phyloP scores from a whole-genome alignment of 192 early-diverging fungal species.

The Dispira parvispora region DNA sequence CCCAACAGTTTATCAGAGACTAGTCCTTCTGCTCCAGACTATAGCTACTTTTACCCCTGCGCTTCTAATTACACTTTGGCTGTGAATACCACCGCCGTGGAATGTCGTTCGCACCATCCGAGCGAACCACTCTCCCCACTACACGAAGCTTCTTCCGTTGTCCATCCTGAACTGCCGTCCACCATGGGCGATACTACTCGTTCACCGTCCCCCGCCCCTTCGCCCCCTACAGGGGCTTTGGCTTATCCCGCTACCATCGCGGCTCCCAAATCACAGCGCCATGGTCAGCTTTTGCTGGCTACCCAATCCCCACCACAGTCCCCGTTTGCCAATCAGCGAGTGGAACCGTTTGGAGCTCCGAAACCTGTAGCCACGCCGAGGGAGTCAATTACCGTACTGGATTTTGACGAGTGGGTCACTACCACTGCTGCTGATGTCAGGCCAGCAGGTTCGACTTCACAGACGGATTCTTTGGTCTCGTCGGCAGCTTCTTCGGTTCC shows the following conservation, averaged over 20 bases:
- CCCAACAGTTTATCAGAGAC: no score
- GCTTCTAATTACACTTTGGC: constrained; percentile 7
- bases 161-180: background rate
- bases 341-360: no score
- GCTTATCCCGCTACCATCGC: background rate
- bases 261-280: background rate
- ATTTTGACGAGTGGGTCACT: no score
- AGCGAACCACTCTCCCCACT: background rate
- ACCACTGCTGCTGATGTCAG: no score
- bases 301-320: background rate
- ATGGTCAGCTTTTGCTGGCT: background rate
- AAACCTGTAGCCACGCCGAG: no score
- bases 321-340: background rate
- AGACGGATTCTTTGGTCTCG: no score
- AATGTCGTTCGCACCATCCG: background rate
- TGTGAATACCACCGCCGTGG: constrained; percentile 2
- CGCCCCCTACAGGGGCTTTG: background rate
- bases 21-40: no score
- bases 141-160: background rate
- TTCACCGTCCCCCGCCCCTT: background rate
- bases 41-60: constrained; percentile 11
- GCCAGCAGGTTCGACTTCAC: no score
- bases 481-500: no score
- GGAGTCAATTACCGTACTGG: no score
- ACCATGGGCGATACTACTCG: background rate